These are phyloP conservation scores for Xylaria sp. DNA, from an alignment of 2,329 filamentous ascomycete genomes.

Conservation along the genomic window DNA sequence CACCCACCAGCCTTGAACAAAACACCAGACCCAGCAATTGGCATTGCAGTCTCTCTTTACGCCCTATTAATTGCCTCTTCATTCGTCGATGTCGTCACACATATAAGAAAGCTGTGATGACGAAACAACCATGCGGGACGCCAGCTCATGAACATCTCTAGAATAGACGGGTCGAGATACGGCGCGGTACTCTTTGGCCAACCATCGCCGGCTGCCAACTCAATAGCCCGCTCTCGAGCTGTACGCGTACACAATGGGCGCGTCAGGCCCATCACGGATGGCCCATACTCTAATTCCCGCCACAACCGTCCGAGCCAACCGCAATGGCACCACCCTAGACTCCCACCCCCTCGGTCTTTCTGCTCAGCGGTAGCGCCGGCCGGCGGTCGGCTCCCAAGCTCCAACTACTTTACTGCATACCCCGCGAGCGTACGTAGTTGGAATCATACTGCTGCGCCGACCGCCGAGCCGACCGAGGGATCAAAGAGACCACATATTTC, in stretches of 20 bases:
- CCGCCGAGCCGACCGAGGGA: not conserved
- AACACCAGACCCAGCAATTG: not conserved
- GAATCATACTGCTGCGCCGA: slow-evolving; percentile 31
- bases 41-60: not conserved
- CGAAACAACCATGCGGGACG: slow-evolving; percentile 46
- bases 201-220: slow-evolving; percentile 44
- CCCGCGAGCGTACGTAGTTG: slow-evolving; percentile 27
- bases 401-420: slow-evolving; percentile 33
- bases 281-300: slow-evolving; percentile 12
- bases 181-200: slow-evolving; percentile 58
- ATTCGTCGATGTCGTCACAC: slow-evolving; percentile 23
- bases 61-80: not conserved
- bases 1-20: not conserved
- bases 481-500: not conserved
- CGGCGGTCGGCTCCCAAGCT: slow-evolving; percentile 25
- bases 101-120: slow-evolving; percentile 41
- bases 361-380: slow-evolving; percentile 34
- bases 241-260: slow-evolving; percentile 26
- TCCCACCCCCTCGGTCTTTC: slow-evolving; percentile 17
- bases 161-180: slow-evolving; percentile 65
- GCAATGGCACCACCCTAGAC: slow-evolving; percentile 6
- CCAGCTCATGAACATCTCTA: slow-evolving; percentile 64
- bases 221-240: slow-evolving; percentile 21
- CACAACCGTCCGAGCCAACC: not conserved
- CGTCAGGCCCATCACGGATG: slow-evolving; percentile 1